Conservation (phyloP, 306 rosid species). For the Prinsepia uniflora region DNA sequence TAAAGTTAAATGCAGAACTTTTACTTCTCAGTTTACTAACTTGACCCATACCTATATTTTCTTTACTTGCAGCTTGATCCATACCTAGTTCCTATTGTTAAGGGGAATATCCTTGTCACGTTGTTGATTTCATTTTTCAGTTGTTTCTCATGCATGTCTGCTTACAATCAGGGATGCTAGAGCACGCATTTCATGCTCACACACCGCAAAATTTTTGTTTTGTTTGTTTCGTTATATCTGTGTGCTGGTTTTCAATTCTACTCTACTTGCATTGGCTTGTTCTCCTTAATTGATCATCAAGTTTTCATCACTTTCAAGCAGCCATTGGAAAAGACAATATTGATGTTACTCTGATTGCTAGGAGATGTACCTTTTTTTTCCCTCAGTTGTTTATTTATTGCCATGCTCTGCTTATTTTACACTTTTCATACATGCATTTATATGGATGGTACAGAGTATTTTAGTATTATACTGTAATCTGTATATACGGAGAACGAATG, state of each 20-base stretch:
- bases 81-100: slow-evolving; percentile 80
- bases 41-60: slow-evolving; percentile 23
- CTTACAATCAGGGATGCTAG: neutral
- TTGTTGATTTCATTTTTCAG: slow-evolving; percentile 25
- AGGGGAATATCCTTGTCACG: slow-evolving; percentile 82
- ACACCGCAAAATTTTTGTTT: slow-evolving; percentile 3
- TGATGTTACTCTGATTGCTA: slow-evolving; percentile 80
- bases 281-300: slow-evolving; percentile 66
- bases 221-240: slow-evolving; percentile 15
- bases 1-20: neutral
- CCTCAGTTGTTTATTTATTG: slow-evolving; percentile 16
- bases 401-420: slow-evolving; percentile 20
- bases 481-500: neutral
- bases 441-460: neutral
- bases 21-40: slow-evolving; percentile 28
- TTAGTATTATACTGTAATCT: neutral
- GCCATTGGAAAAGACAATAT: slow-evolving; percentile 79
- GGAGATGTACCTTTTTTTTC: slow-evolving; percentile 65
- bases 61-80: slow-evolving; percentile 73
- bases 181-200: neutral
- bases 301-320: slow-evolving; percentile 84
- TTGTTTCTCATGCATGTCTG: neutral
- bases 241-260: slow-evolving; percentile 15
- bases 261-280: slow-evolving; percentile 27
- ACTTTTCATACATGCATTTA: slow-evolving; percentile 7